phyloP scores from a whole-genome alignment of 208 protist genomes.

The Acanthamoeba castellanii region DNA sequence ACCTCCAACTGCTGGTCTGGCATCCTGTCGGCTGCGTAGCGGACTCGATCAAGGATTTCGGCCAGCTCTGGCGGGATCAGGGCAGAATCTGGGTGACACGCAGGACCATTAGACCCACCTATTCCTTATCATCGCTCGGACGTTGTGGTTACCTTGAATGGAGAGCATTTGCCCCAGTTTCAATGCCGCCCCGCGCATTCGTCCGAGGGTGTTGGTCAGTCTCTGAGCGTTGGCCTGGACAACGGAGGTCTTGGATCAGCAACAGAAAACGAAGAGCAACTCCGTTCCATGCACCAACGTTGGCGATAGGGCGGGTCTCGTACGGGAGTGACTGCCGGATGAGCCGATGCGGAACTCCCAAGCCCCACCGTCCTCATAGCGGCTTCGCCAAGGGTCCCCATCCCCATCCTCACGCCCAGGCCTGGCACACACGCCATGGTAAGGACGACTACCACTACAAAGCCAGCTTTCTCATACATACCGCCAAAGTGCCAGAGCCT shows the following conservation, averaged over 20 bases:
- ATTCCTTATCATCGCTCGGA: neutral
- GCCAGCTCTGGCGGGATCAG: constrained; percentile 83
- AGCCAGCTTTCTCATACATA: neutral
- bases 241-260: neutral
- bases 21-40: constrained; percentile 86
- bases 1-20: constrained; percentile 83
- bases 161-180: constrained; percentile 98
- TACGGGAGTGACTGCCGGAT: constrained; percentile 40
- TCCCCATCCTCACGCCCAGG: neutral
- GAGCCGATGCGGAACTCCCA: neutral
- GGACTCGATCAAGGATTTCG: constrained; percentile 83
- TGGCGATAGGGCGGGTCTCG: neutral
- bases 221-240: constrained; percentile 83
- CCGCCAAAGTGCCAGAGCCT: constrained; percentile 60
- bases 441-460: neutral
- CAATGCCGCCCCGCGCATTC: constrained; percentile 95
- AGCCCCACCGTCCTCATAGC: constrained; percentile 1
- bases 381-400: constrained; percentile 24
- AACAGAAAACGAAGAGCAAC: too few species aligned
- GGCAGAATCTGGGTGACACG: constrained; percentile 70
- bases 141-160: constrained; percentile 87
- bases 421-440: neutral
- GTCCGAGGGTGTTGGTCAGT: constrained; percentile 95
- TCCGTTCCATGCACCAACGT: too few species aligned
- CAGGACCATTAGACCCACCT: neutral